Base-by-base conservation (phyloP, 2,329 filamentous ascomycete genomes). In the Trichoderma simmonsii region DNA sequence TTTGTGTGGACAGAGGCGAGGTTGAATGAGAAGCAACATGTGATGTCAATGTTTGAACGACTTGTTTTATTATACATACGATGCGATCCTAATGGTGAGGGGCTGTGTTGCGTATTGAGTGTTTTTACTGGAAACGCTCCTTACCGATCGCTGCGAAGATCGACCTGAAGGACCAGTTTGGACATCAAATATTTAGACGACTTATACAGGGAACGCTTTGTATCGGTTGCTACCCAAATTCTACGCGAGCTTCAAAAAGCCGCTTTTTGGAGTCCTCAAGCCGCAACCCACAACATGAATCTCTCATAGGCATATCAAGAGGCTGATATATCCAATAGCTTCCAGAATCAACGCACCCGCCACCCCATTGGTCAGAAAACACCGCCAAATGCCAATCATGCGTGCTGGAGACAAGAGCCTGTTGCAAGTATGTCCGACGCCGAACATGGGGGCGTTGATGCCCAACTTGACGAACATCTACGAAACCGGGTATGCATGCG, bases 1-100 rank as follows among this genome's bases (percentile, higher is more conserved):
- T 4, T 80, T 93, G 6, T 95, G 92, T 78, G 90, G 90, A 21
- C 81, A 80, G 75, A 83, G 80, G 75, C 32, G 68, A 18, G 18
- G 11, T 15, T 70, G 28, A 51, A 28, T 34, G 57, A 3, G 28
- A 7, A 7, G 18, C 8, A 12, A 24, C n/a, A 12, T 11, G 3
- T 24, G 5, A 24, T 51, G 8, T 14, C 5, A 24, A 21, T 51
- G n/a, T n/a, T 51, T 34, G 11, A 60, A 21, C 11, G 28, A 3
- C 5, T 1, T 34, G 15, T 2, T 6, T 51, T 6, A 1, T 21
- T 48, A 24, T 51, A 3, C 48, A 24, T 24, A 14, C 11, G 48
- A 3, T 51, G 9, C n/a, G 48, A 6, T 24, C 24, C 24, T 24
- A 24, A 24, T 24, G 24, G 24, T 24, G 24, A 24, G 24, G 24